These are phyloP conservation scores for Geum urbanum DNA, from an alignment of 306 rosid genomes.

Conservation along the genomic window DNA sequence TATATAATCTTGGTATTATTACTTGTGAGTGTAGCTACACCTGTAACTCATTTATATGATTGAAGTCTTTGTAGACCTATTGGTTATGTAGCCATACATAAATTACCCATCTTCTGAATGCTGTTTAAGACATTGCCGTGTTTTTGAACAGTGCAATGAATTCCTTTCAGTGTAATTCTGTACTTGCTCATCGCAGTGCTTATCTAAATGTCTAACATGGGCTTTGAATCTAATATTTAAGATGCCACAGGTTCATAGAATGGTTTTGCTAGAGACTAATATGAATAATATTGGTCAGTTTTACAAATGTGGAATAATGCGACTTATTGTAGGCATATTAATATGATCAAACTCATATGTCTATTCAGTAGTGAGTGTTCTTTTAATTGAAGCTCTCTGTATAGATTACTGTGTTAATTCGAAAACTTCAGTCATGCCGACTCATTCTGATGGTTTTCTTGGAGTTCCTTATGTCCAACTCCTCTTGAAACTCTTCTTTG, in stretches of 20 bases:
- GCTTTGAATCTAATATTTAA: not conserved
- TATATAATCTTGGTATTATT: conserved; percentile 28
- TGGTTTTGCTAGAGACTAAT: not conserved
- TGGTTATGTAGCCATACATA: conserved; percentile 11
- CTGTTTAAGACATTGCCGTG: conserved; percentile 1
- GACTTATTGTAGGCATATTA: not conserved
- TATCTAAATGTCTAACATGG: not conserved
- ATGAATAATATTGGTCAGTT: not conserved
- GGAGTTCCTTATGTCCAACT: not conserved
- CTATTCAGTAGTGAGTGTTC: not conserved
- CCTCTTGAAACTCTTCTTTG: not conserved
- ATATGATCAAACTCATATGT: not conserved
- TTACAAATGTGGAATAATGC: too few species aligned
- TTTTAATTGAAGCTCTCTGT: not conserved
- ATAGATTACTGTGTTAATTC: not conserved
- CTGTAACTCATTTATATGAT: conserved; percentile 3
- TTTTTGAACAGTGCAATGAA: not conserved
- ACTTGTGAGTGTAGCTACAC: conserved; percentile 19
- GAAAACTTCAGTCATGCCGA: not conserved
- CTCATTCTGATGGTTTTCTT: not conserved
- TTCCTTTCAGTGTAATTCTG: not conserved
- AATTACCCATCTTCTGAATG: not conserved
- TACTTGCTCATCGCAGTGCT: not conserved
- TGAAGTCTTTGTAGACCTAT: conserved; percentile 9
- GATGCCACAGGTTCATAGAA: not conserved